Base-by-base conservation (phyloP, 208 protist species). In the Wallacemonas collosoma region DNA sequence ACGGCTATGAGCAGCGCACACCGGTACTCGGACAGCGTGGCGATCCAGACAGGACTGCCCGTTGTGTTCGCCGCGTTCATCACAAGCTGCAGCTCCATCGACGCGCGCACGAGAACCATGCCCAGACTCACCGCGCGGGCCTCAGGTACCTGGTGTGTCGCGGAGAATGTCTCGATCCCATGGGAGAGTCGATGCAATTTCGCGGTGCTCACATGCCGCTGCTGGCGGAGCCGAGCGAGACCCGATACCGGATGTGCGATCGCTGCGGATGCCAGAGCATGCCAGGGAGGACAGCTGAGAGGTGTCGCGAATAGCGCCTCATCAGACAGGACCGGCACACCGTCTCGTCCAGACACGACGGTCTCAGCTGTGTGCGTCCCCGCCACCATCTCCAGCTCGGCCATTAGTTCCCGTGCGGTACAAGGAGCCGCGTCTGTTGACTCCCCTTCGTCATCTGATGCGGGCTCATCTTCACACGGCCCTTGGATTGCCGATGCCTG, bases 11-110 rank as follows among this genome's bases (percentile, higher is more conserved):
- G 51, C 9, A 69, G 44, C 17, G 61, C 56, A 54, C 78, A 80
- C 51, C 66, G 60, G 47, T 72, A 68, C 71, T 87, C 82, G 17
- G 76, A 36, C 43, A 87, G 65, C 48, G 72, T 80, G 15, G 83
- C 71, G 3, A 71, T 51, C 82, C 82, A 87, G 51, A 77, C 78
- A 9, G 72, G 73, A 3, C 51, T 48, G 17, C 65, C 62, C 57
- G 39, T 44, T 35, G 17, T 45, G 57, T 63, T 63, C 9, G 11
- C 57, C 7, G 38, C 35, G 57, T 54, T 43, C 40, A 35, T 51
- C 15, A 45, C 51, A 35, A 43, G 71, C 55, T 17, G 64, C 58
- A 72, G 61, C 3, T 62, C 58, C 14, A 68, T 35, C 36, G 80
- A 74, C n/a, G 53, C 43, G 7, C 40, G 68, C 8, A 26, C 17